A percentile compares a stretch with the other conserved stretches of the same genome.
Evolutionary conservation across 106 monocot genomes (phyloP).

Genomic region (Gastrodia elata): DNA sequence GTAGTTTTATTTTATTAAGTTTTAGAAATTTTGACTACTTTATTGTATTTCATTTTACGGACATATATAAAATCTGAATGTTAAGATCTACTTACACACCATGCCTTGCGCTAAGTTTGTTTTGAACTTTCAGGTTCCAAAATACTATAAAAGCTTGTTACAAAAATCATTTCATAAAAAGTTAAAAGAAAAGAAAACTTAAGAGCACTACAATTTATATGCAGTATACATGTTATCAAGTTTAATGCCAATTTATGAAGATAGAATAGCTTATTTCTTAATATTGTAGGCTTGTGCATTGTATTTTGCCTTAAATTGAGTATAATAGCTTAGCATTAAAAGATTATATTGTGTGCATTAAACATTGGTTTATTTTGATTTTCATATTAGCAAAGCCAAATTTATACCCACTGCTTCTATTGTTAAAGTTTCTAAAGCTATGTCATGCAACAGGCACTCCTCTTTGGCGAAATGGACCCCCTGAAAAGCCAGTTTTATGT

Average conservation of each 20-base stretch:
- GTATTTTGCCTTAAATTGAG: not conserved
- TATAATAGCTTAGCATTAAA: not conserved
- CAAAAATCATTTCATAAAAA: not conserved
- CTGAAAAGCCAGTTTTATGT: slow-evolving; percentile 93
- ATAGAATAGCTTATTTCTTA: not conserved
- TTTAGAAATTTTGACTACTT: not conserved
- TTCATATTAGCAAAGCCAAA: not conserved
- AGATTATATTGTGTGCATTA: not conserved
- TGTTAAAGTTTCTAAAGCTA: slow-evolving; percentile 2
- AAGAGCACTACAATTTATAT: not conserved
- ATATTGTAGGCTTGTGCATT: not conserved
- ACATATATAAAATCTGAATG: not conserved
- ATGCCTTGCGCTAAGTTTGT: not conserved
- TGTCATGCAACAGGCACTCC: slow-evolving; percentile 73
- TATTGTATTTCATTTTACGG: not conserved
- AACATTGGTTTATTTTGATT: not conserved
- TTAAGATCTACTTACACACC: not conserved
- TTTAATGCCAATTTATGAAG: not conserved
- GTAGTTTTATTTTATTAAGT: not conserved
- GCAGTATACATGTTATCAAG: not conserved
- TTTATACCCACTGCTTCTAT: not conserved
- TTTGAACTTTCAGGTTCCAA: not conserved
- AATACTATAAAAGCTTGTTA: not conserved
- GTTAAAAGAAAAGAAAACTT: too few relatives aligned
- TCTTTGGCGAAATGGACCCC: slow-evolving; percentile 98